Base-by-base conservation (phyloP, 495 filamentous ascomycete species). In the Stereocaulon alpinum region DNA sequence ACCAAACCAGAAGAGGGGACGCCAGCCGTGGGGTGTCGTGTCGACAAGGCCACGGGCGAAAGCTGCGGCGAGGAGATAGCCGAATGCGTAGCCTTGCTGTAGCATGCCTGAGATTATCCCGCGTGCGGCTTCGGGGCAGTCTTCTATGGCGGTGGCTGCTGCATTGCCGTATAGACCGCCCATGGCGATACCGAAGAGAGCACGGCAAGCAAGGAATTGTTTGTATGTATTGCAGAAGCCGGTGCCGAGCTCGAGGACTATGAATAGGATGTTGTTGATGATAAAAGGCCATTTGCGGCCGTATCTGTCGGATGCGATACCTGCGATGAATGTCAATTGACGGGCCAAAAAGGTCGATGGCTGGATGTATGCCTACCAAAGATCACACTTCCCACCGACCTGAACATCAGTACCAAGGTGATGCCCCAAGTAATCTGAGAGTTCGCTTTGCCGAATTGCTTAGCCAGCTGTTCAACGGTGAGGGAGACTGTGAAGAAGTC, bases 401-500 rank as follows among this genome's bases (percentile, higher is more conserved):
- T 76, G 61, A 90, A 79, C 87, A 92, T 90, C 7, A 92, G 77
- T 60, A 91, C 87, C 15, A 91, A 76, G 0, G 89, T 95, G 58
- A 95, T 95, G 24, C 89, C 89, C 89, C 89, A 94, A 27, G 89
- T 91, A 59, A 95, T 93, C 43, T 93, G 83, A 4, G 84, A 80
- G 40, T 85, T 85, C 45, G 77, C 72, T 63, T 79, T 82, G 59
- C 75, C 77, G 64, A 93, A 95, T 2, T 73, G 70, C 63, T 82
- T 70, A 29, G 87, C 83, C 30, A 95, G 76, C 34, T 89, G 71
- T 6, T 72, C 70, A 22, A 89, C 82, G 0, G 88, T 90, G 57
- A 95, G 70, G 7, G 85, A 88, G 64, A 93, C 88, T 61, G 87
- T 91, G 76, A 95, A 95, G 76, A 95, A 95, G 67, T 95, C 89